Evolutionary conservation across 768 basidiomycete genomes (phyloP), one percentile per base, ranked within the genome.

Genomic region (Boletus reticuloceps): DNA sequence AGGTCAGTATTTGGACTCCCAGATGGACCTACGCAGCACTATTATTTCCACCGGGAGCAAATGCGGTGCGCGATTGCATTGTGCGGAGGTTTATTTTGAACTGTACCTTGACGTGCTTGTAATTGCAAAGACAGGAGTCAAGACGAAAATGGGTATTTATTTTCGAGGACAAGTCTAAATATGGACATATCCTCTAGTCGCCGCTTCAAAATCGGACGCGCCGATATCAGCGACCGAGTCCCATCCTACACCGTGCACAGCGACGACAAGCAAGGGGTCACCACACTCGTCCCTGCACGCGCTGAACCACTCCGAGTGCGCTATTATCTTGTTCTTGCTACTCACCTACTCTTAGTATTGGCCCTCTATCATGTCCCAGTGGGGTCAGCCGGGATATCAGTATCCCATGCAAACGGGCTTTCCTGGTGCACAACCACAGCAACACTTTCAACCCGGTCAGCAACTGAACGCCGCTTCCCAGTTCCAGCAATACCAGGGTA

Each of bases 331-430:
- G 14, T 5, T 19, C 20, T 20, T 38, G 4, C 38, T 38, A 7
- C 29, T 39, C 22, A 32, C 29, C 13, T 10, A 39, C 39, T 27
- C 34, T 16, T 44, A 44, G 50, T 17, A 12, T 56, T 17, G 1
- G 6, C 7, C 17, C 13, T 29, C 29, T 66, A 75, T 63, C 67
- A 91, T 91, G 89, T 82, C 88, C 64, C 88, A 89, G 72, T 91
- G 89, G 88, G 79, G 78, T 50, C 86, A 85, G 69, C 80, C 79
- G 22, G 82, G 83, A 36, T 86, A 76, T 64, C 88, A 91, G 72
- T 86, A 88, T 66, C 85, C 89, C 32, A 75, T 85, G 69, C 88
- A 88, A 60, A 88, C 89, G 4, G 89, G 87, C 14, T 86, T 80
- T 69, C 79, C 74, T 55, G 66, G 65, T 48, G 65, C 63, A 53